Evolutionary conservation across 805 yeast genomes (phyloP).

Genomic region (Lipomyces sp.): DNA sequence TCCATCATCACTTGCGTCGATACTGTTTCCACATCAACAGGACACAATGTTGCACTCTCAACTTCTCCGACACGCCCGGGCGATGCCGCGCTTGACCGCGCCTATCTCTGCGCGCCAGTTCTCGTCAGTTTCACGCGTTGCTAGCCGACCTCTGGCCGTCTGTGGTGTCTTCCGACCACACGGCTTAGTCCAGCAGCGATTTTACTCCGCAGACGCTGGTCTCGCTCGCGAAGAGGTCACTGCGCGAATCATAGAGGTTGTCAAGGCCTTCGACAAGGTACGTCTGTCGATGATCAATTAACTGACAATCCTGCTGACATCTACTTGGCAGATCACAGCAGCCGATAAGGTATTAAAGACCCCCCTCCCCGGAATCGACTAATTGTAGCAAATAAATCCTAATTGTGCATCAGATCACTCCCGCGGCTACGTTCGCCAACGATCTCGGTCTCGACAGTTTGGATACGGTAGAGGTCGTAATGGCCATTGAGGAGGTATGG

Average conservation of each 20-base stretch:
- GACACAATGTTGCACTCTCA: constrained; percentile 3
- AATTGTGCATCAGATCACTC: constrained; percentile 43
- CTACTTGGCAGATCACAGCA: constrained; percentile 34
- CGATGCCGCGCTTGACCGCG: constrained; percentile 2
- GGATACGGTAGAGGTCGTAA: constrained; percentile 93
- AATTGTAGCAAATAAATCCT: not conserved
- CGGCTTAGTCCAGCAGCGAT: constrained; percentile 41
- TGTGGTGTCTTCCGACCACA: constrained; percentile 20
- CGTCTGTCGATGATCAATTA: not conserved
- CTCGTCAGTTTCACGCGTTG: constrained; percentile 12
- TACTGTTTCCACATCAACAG: not conserved
- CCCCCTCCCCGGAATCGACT: not conserved
- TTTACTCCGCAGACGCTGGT: constrained; percentile 66
- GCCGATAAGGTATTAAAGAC: constrained; percentile 32
- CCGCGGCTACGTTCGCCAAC: constrained; percentile 49
- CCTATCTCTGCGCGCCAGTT: constrained; percentile 12
- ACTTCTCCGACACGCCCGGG: constrained; percentile 8
- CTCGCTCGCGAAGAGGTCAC: constrained; percentile 79
- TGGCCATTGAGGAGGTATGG: constrained; percentile 85
- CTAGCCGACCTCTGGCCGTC: constrained; percentile 14
- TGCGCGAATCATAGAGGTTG: constrained; percentile 78
- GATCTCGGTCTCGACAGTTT: constrained; percentile 91
- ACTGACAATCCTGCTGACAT: constrained; percentile 32
- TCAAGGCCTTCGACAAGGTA: constrained; percentile 66
- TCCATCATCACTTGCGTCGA: not conserved